A percentile compares a stretch with the other conserved stretches of the same genome.
Conservation (phyloP, 345 rosid genomes). For the Aurinia saxatilis region DNA sequence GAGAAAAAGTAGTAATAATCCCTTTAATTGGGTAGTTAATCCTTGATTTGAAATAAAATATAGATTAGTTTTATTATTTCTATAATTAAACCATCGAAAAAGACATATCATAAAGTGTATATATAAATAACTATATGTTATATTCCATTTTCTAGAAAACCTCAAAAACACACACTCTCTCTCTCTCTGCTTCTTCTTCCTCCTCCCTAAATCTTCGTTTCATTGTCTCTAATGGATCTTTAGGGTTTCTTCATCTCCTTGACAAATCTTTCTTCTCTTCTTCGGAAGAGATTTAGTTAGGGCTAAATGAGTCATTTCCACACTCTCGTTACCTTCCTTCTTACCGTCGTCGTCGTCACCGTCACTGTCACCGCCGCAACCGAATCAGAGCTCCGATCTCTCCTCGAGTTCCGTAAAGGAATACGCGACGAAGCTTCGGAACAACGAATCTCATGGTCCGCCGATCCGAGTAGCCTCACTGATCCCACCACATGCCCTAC, state of each 20-base stretch:
- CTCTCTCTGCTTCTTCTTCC: not conserved
- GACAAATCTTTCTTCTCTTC: not conserved
- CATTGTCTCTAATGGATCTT: constrained; percentile 29
- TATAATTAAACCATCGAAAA: not conserved
- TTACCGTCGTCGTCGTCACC: constrained; percentile 18
- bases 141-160: constrained; percentile 10
- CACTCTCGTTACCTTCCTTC: constrained; percentile 6
- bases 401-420: constrained; percentile 89
- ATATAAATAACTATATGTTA: not conserved
- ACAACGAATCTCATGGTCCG: constrained; percentile 44
- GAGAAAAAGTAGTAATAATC: not conserved
- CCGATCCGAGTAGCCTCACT: constrained; percentile 21
- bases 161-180: not conserved
- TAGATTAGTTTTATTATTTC: not conserved
- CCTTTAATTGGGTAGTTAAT: not conserved
- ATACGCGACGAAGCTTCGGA: constrained; percentile 45
- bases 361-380: constrained; percentile 25
- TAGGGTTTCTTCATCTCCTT: not conserved
- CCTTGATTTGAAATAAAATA: not conserved
- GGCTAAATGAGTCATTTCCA: constrained; percentile 35
- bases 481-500: constrained; percentile 41
- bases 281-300: not conserved
- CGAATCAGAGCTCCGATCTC: constrained; percentile 48
- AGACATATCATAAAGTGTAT: not conserved
- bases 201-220: constrained; percentile 13